Evolutionary conservation across 257 asterid species (phyloP), one percentile per base, ranked within the genome.

Genomic region (Fraxinus cuspidata): DNA sequence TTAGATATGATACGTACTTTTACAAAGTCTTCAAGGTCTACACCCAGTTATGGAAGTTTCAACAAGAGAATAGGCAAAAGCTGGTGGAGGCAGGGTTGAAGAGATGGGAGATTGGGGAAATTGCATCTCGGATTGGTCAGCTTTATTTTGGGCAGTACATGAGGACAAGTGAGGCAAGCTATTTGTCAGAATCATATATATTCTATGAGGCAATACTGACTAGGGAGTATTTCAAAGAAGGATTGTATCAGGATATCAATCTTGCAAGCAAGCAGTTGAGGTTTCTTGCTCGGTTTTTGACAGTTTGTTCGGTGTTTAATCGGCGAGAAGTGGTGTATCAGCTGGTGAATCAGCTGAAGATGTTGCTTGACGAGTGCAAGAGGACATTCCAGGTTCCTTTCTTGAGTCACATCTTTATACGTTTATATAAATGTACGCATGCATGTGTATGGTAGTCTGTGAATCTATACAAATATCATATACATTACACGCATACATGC

Each of bases 71-170:
- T 79, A 88, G 98, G 73, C 97, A 95, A 75, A 93, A 93, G 83
- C 80, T 95, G 88, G 99, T 95, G 75, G 99, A 95, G 78, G 93
- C 91, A 69, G 99, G 99, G 73, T 74, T 95, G 27, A 95, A 93
- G 85, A 88, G 99, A 89, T 95, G 99, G 99, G 99, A 95, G 92
- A 95, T 95, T 78, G 99, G 99, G 78, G 99, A 93, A 70, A 95
- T 95, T 82, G 99, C 99, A 60, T 95, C 99, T 67, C 85, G 99
- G 64, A 95, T 95, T 80, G 99, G 97, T 51, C 99, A 95, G 85
- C 97, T 95, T 75, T 95, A 95, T 79, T 95, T 95, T 75, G 99
- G 99, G 28, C 99, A 95, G 87, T 95, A 95, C 85, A 95, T 95
- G 99, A 89, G 97, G 91, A 93, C 99, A n/a, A 90, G 98, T 51